Percentiles rank a stretch among this genome's conserved stretches.
Conservation (phyloP, 768 basidiomycete genomes). For the Saitozyma sp. region DNA sequence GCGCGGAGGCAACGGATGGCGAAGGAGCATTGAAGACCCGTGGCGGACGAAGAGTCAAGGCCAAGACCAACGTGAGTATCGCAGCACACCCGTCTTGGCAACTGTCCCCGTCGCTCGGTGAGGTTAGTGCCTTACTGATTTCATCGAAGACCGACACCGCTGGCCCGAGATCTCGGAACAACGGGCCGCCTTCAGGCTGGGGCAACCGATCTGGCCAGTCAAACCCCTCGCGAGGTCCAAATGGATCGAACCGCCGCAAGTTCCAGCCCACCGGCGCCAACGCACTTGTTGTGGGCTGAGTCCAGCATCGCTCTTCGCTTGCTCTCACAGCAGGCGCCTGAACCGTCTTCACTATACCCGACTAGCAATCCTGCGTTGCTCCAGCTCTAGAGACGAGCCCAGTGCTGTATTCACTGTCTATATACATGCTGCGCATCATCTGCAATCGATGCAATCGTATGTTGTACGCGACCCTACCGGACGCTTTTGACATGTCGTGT, state of each 20-base stretch:
- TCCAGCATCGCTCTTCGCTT: background rate
- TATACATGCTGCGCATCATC: too few relatives aligned
- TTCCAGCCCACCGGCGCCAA: conserved; percentile 40
- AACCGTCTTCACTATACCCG: too few relatives aligned
- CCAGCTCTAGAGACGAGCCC: too few relatives aligned
- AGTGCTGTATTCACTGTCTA: too few relatives aligned
- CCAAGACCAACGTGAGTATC: conserved; percentile 18
- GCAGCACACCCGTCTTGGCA: background rate
- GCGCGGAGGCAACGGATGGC: conserved; percentile 1
- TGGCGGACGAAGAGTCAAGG: conserved; percentile 38
- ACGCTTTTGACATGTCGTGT: too few relatives aligned
- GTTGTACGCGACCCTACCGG: too few relatives aligned
- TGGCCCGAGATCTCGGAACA: too few relatives aligned
- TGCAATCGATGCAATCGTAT: too few relatives aligned
- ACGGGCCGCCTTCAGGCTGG: too few relatives aligned
- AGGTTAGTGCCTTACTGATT: too few relatives aligned
- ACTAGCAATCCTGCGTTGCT: too few relatives aligned
- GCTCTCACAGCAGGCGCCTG: background rate
- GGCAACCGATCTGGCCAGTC: background rate
- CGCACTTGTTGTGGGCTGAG: conserved; percentile 23
- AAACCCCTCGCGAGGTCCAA: background rate
- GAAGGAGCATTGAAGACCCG: conserved; percentile 26
- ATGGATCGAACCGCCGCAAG: conserved; percentile 9
- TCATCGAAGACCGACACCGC: too few relatives aligned
- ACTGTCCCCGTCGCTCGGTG: background rate